Conservation (phyloP, 1,284 basidiomycete genomes). For the Ceratobasidium sp. region DNA sequence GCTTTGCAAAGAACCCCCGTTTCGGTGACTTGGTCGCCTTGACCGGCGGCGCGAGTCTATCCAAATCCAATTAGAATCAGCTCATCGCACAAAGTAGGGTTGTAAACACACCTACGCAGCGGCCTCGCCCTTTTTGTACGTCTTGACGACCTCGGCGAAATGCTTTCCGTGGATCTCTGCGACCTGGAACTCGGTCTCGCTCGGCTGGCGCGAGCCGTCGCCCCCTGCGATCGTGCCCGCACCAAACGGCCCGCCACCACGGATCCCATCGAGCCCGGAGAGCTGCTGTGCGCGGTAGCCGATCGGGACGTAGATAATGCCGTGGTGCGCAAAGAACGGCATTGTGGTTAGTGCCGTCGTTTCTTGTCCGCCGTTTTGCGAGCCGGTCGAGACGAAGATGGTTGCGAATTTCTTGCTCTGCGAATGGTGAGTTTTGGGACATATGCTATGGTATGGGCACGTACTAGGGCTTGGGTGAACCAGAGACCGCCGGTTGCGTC, state of each 20-base stretch:
- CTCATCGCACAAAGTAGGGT: background rate
- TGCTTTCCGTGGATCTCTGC: constrained; percentile 43
- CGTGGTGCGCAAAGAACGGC: constrained; percentile 59
- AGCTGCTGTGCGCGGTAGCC: constrained; percentile 56
- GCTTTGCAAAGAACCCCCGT: constrained; percentile 42
- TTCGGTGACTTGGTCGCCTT: constrained; percentile 42
- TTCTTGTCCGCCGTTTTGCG: constrained; percentile 50
- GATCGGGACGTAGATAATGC: constrained; percentile 57
- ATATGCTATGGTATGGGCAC: background rate
- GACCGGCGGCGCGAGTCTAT: constrained; percentile 38
- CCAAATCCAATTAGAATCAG: constrained; percentile 14
- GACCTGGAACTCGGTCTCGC: constrained; percentile 43
- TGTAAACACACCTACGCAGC: constrained; percentile 40
- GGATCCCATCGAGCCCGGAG: constrained; percentile 51
- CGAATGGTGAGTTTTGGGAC: background rate
- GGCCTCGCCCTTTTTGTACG: constrained; percentile 47
- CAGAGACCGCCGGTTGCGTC: constrained; percentile 61
- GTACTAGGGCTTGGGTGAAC: constrained; percentile 58
- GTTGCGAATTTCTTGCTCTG: constrained; percentile 59
- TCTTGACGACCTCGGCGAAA: constrained; percentile 47
- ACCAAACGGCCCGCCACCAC: constrained; percentile 57
- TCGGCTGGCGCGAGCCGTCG: constrained; percentile 46
- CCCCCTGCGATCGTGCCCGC: constrained; percentile 45
- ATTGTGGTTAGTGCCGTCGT: constrained; percentile 47
- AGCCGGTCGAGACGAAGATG: constrained; percentile 52